Conservation (phyloP, 768 basidiomycete species). For the Tulasnella sp. region DNA sequence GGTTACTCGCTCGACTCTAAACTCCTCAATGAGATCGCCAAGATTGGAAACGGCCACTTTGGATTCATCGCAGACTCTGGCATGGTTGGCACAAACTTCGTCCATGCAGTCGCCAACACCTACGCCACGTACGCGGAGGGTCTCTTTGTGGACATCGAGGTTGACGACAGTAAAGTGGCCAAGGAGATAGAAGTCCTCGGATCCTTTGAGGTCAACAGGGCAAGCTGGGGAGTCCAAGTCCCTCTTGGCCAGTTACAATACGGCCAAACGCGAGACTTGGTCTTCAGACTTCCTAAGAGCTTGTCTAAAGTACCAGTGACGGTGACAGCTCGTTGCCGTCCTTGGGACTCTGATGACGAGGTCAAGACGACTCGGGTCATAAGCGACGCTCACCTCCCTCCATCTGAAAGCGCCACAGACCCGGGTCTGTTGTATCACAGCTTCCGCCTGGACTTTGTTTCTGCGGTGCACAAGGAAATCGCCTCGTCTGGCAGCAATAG, state of each 20-base stretch:
- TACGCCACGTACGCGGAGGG: conserved; percentile 36
- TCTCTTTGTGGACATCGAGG: conserved; percentile 31
- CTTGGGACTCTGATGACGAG: conserved; percentile 17
- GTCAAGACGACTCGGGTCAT: conserved; percentile 14
- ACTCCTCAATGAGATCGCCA: conserved; percentile 34
- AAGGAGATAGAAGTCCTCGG: conserved; percentile 12
- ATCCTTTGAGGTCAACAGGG: conserved; percentile 10
- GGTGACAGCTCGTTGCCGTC: conserved; percentile 18
- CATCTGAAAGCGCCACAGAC: background rate
- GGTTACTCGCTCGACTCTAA: conserved; percentile 37
- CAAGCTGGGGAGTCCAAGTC: background rate
- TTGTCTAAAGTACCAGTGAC: conserved; percentile 15
- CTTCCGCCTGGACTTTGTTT: conserved; percentile 2
- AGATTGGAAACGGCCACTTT: conserved; percentile 30
- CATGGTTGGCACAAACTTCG: conserved; percentile 39
- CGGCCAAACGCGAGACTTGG: conserved; percentile 36
- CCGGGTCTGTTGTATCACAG: conserved; percentile 4
- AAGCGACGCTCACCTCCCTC: background rate
- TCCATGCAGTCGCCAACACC: conserved; percentile 37
- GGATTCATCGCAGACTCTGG: conserved; percentile 37
- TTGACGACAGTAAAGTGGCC: conserved; percentile 28
- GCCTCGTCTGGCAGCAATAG: background rate
- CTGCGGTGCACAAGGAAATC: background rate
- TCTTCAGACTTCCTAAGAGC: conserved; percentile 16
- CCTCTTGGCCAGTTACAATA: conserved; percentile 31